Base-by-base conservation (phyloP, 2,329 filamentous ascomycete genomes). In the Botryotinia calthae region DNA sequence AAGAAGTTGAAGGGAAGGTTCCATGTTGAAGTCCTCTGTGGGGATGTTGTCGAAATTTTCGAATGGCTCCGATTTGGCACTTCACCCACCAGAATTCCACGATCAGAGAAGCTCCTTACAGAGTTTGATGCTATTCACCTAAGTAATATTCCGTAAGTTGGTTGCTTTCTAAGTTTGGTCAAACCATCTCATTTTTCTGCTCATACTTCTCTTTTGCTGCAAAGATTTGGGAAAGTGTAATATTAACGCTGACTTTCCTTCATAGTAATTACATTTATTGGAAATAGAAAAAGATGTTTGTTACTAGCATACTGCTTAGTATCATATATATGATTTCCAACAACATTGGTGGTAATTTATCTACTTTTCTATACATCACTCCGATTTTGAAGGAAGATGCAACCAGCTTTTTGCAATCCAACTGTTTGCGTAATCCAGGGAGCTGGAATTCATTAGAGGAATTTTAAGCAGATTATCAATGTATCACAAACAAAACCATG, bases 121-220 rank as follows among this genome's bases (percentile, higher is more conserved):
- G n/a, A 64, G 12, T 77, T 77, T 46, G 74, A 77, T 31, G 65
- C 69, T 14, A 73, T 75, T 31, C 74, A 77, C 68, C 63, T 77
- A 34, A 75, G 74, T 40, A 75, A 76, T 48, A 71, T 77, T 58
- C 75, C 75, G 74, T 77, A 61, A 72, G 73, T 68, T 14, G 42
- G 14, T 31, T 42, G 6, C 16, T 18, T 14, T 7, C 40, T 1
- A 16, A 28, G 3, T 9, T 20, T 14, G 14, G 25, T 42, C 59
- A n/a, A 42, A n/a, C 16, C 6, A n/a, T 34, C 22, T 18, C 14
- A 14, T 42, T 37, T 37, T 34, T 20, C 34, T 37, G 58, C 9
- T 61, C 58, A 40, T 10, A 25, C 31, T 4, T 25, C 8, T 42
- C 22, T 25, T 28, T n/a, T 10, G 37, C 14, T 10, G 16, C 2